phyloP scores from a whole-genome alignment of 306 rosid genomes.

The Erythrophleum fordii region DNA sequence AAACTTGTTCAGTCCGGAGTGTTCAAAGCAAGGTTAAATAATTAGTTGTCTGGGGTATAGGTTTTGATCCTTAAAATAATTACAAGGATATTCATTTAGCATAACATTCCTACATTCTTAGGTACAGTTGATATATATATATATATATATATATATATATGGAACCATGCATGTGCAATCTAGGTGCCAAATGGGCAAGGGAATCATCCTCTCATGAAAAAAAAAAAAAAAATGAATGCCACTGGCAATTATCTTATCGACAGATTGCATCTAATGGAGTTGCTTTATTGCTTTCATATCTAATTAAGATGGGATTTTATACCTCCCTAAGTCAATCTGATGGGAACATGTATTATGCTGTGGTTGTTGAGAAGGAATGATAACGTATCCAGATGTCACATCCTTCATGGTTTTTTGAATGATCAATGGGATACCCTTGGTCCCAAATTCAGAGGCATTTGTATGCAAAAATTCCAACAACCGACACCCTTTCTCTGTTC shows the following conservation, averaged over 20 bases:
- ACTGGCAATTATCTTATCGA: slow-evolving; percentile 47
- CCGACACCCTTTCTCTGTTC: slow-evolving; percentile 48
- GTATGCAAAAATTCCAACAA: slow-evolving; percentile 62
- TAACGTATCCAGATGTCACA: slow-evolving; percentile 54
- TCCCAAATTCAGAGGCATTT: slow-evolving; percentile 53
- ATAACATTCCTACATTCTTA: too few relatives aligned
- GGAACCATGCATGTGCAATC: slow-evolving; percentile 79
- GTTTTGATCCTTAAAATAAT: too few relatives aligned
- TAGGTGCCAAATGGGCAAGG: slow-evolving; percentile 64
- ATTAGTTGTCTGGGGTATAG: too few relatives aligned
- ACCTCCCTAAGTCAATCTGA: slow-evolving; percentile 39
- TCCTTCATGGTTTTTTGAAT: slow-evolving; percentile 35
- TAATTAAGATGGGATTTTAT: slow-evolving; percentile 56
- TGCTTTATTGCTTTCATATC: neutral
- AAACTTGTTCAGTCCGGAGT: too few relatives aligned
- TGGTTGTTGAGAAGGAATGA: slow-evolving; percentile 45
- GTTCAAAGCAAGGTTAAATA: too few relatives aligned
- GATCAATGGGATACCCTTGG: slow-evolving; percentile 34
- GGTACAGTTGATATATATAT: too few relatives aligned
- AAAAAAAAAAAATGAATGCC: slow-evolving; percentile 49
- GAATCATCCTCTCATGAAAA: slow-evolving; percentile 29
- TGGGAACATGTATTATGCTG: slow-evolving; percentile 41
- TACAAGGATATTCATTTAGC: too few relatives aligned
- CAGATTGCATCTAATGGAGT: neutral
- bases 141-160: too few relatives aligned